Base-by-base conservation (phyloP, 2,329 filamentous ascomycete species). In the Aspergillus sclerotialis region DNA sequence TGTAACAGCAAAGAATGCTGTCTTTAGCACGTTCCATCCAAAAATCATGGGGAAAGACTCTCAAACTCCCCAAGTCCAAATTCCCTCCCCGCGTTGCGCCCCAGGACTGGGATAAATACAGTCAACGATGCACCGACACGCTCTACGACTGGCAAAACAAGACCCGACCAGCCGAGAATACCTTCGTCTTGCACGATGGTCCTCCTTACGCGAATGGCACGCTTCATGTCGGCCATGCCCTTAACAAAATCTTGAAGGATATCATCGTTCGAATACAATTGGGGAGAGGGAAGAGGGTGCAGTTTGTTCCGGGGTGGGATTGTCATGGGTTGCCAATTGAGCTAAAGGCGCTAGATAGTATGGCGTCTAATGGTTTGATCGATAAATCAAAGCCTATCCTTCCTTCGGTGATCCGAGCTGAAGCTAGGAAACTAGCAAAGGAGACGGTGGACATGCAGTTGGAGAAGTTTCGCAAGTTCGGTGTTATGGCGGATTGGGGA, bases 241-340 rank as follows among this genome's bases (percentile, higher is more conserved):
- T 98, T 55, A 98, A 98, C 64, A 98, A 98, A 66, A 82, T 96
- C 48, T 71, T 94, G 39, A 98, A 98, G 68, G 92, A 98, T 63
- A 84, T 96, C 52, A 85, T 94, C 42, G 73, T 88, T 48, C 78
- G 92, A 26, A 79, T 82, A 41, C 80, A 94, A 64, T 68, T 96
- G 40, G 78, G 84, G 40, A 75, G 82, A 53, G 92, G 86, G 12
- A 80, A 76, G 47, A 73, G 77, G 42, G 80, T 96, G 21, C 72
- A 79, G 25, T 98, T 93, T 54, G 72, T 88, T 11, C 92, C 92
- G 2, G 90, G 92, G 29, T 98, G 92, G 92, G 93, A 98, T 58
- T 98, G 92, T 47, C 92, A 98, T 68, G 92, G 92, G 0, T 73
- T 98, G 31, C 92, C 92, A 1, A 98, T 98, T 54, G 92, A 98